These are phyloP conservation scores for Emergomyces orientalis DNA, from an alignment of 2,329 filamentous ascomycete species.

Conservation along the genomic window DNA sequence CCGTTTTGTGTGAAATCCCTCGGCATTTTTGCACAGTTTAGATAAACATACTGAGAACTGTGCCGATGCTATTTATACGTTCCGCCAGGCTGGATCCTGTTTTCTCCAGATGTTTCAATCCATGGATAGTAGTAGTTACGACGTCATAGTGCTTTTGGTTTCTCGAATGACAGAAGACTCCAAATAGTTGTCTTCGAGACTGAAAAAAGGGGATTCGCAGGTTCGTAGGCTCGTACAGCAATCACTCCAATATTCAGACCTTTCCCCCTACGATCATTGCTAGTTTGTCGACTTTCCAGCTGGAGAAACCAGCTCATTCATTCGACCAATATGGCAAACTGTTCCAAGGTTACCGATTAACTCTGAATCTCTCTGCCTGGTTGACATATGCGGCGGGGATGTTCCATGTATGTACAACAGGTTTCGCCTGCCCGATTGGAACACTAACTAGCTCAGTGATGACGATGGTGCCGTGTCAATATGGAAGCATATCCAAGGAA, in stretches of 20 bases:
- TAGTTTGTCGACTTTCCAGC: not conserved
- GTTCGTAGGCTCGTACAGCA: not conserved
- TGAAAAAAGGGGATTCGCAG: not conserved
- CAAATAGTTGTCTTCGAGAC: not conserved
- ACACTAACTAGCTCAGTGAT: not conserved
- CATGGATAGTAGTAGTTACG: not conserved
- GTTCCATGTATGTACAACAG: not conserved
- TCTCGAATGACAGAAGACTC: not conserved
- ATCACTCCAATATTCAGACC: not conserved
- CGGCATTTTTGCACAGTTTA: not conserved
- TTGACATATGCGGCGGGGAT: not conserved
- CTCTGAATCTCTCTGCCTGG: not conserved
- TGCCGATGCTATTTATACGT: not conserved
- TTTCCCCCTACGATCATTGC: not conserved
- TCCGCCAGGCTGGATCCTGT: not conserved
- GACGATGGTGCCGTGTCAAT: not conserved
- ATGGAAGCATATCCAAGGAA: slow-evolving; percentile 4
- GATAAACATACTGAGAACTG: not conserved
- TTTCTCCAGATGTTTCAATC: not conserved
- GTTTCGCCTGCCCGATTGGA: not conserved
- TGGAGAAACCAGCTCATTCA: not conserved
- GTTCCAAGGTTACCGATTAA: not conserved
- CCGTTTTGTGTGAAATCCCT: not conserved
- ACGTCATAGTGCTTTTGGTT: not conserved
- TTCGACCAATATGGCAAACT: not conserved